Conservation (phyloP, 2,329 filamentous ascomycete species). For the Botrytis sinoallii region DNA sequence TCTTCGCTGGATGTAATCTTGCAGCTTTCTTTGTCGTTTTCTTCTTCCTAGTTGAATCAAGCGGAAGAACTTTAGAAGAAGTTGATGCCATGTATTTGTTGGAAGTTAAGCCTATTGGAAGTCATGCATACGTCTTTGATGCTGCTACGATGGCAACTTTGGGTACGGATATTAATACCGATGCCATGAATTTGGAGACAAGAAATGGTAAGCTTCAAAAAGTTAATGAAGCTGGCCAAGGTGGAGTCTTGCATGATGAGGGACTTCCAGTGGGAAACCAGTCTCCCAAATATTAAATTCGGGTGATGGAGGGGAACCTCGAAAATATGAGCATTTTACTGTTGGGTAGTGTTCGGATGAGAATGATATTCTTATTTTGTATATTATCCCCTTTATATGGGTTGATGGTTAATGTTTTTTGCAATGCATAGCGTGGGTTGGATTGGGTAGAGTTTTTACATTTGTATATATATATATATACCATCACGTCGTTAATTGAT, state of each 20-base stretch:
- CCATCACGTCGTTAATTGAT: not conserved
- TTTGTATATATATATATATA: conserved; percentile 7
- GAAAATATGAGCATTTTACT: not conserved
- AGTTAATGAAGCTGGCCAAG: conserved; percentile 2
- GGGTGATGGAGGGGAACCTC: not conserved
- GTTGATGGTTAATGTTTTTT: conserved; percentile 2
- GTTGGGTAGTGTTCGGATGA: not conserved
- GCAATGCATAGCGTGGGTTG: not conserved
- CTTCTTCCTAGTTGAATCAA: conserved; percentile 74
- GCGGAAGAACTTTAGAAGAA: conserved; percentile 28
- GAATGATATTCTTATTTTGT: not conserved
- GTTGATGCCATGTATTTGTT: conserved; percentile 33
- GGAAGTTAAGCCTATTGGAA: conserved; percentile 39
- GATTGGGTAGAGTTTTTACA: not conserved
- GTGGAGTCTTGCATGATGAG: conserved; percentile 15
- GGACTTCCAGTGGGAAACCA: not conserved
- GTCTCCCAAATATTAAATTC: not conserved
- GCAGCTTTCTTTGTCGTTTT: conserved; percentile 64
- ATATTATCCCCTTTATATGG: not conserved
- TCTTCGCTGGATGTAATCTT: conserved; percentile 71
- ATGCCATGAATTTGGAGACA: conserved; percentile 12
- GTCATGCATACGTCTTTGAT: conserved; percentile 16
- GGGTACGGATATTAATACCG: conserved; percentile 9
- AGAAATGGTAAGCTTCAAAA: conserved; percentile 13
- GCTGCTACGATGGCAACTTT: not conserved